Base-by-base conservation (phyloP, 805 yeast species). In the Millerozyma acaciae region DNA sequence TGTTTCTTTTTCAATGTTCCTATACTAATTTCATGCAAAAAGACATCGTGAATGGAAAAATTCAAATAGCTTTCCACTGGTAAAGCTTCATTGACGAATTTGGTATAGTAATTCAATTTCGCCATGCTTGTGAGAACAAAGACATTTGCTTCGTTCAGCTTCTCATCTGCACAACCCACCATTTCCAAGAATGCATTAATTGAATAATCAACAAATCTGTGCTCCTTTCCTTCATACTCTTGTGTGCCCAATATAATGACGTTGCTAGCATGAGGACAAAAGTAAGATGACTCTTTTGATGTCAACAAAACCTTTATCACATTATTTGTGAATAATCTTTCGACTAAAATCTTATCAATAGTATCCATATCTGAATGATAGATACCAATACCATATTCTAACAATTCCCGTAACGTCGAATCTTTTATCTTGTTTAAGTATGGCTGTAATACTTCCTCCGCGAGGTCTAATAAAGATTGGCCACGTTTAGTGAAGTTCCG, bases 11-110 rank as follows among this genome's bases (percentile, higher is more conserved):
- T 70, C 37, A 90, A 72, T 9, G 78, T 65, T 2, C 75, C 65
- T 5, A 78, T 73, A 22, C 84, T 74, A n/a, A 88, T 79, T 45
- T 86, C 97, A 28, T 76, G 73, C 26, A 84, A 55, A 21, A 90
- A 70, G 0, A 75, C 68, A 51, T 93, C 97, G 38, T 75, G 80
- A 9, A 88, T 43, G 34, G 61, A 59, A 12, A 64, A 57, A 35
- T 72, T 73, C 42, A 88, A 50, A 45, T 70, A 75, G 57, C 96
- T 86, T 55, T 94, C 98, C 17, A 87, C 64, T 1, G 97, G 97
- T 8, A 87, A 53, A 0, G 95, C 75, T 40, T 83, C 86, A 10
- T 62, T 68, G 32, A 93, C 50, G 51, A 89, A 85, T 47, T 79
- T 78, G 33, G 70, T 74, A 54, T 84, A 87, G 50, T 83, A 89